These are phyloP conservation scores for Alternaria sp. DNA, from an alignment of 2,329 filamentous ascomycete genomes.

Conservation along the genomic window DNA sequence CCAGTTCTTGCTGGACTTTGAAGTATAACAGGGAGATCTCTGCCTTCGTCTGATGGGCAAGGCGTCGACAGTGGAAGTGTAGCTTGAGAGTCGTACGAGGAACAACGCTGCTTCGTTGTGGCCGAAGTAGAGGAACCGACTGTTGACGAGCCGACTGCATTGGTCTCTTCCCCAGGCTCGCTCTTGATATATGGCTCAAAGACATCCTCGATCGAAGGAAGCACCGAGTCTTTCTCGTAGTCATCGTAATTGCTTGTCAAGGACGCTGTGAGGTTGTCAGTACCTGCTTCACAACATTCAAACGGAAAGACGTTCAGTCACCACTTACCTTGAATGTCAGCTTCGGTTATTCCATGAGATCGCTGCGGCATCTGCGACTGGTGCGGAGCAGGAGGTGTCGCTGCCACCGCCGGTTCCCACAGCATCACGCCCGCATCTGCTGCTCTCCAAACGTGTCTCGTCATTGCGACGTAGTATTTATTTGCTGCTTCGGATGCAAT, in stretches of 20 bases:
- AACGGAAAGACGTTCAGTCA: background rate
- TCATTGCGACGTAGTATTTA: background rate
- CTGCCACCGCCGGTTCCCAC: background rate
- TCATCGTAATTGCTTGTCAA: background rate
- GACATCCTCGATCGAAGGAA: background rate
- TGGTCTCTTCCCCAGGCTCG: background rate
- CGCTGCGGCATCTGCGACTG: background rate
- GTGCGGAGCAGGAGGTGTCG: background rate
- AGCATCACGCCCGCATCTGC: background rate
- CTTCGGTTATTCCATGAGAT: background rate
- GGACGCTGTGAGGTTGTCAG: background rate
- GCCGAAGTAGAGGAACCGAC: background rate
- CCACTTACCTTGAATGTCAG: background rate
- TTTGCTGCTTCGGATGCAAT: background rate
- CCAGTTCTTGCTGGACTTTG: too few relatives aligned
- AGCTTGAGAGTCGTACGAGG: background rate
- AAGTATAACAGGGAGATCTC: background rate
- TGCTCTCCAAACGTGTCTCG: background rate
- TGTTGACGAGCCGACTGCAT: background rate
- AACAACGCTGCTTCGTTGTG: background rate
- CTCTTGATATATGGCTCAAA: background rate
- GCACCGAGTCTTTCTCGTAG: background rate
- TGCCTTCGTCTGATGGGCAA: background rate
- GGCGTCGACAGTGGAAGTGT: background rate
- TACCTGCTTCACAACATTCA: background rate